Base-by-base conservation (phyloP, 2,329 filamentous ascomycete species). In the Aureobasidium musti region DNA sequence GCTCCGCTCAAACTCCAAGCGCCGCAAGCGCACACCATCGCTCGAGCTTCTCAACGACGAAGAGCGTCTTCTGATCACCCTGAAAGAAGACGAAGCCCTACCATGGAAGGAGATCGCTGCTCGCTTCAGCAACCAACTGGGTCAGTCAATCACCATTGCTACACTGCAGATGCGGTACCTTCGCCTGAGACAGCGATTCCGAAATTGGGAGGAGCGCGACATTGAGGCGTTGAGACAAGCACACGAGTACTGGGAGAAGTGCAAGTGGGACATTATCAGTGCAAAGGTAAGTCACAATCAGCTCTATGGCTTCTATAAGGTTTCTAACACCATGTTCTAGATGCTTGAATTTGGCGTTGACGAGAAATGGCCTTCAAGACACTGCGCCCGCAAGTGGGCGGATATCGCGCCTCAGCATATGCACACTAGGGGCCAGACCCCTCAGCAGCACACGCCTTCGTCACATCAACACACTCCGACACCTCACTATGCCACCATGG, bases 141-240 rank as follows among this genome's bases (percentile, higher is more conserved):
- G 81, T 66, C 81, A 83, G 71, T 76, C 74, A 5, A 80, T 82
- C 68, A 45, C 57, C 21, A 81, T 84, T 57, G 81, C 82, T 4
- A 81, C 82, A 8, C 74, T 85, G 37, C 83, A 85, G 71, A 85
- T 85, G 83, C 81, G 82, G 23, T 79, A 82, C 70, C 84, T 83
- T 72, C 77, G 83, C 43, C 74, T 84, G 43, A 76, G 81, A 21
- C 82, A 84, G 70, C 78, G 81, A 54, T 79, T 82, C 73, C 79
- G 82, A 26, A 75, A 79, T 1, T 85, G 83, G 83, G 80, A 79
- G 26, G 81, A 83, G n/a, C 73, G 75, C 21, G 83, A 85, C 67
- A 72, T 83, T 50, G 76, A 79, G 67, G 82, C 82, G 14, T 74
- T 84, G 35, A 79, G 78, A 64, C 75, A 79, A 72, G 82, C 82